Base-by-base conservation (phyloP, 1,284 basidiomycete species). In the Agroathelia rolfsii region DNA sequence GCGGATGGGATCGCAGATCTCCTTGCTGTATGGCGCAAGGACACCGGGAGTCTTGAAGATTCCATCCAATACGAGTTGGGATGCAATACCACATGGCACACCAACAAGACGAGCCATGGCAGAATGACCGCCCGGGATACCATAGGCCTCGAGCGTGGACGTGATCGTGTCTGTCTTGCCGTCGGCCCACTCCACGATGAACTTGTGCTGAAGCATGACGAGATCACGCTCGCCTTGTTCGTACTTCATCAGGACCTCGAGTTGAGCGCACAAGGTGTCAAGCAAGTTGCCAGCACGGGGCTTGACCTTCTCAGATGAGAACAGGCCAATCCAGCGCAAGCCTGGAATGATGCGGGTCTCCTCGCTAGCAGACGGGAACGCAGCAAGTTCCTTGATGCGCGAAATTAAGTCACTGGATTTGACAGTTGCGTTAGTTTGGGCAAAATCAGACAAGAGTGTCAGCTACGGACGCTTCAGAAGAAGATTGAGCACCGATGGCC, bases 181-280 rank as follows among this genome's bases (percentile, higher is more conserved):
- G 51, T 94, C 86, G 23, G 71, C 66, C 73, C 83, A 85, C 53
- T 89, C 75, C 28, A 95, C 79, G 47, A 86, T 62, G 53, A 96
- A 95, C 63, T 93, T 94, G 74, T 98, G 94, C 63, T 97, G 93
- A 34, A 98, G 76, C 76, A 96, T 88, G 45, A 98, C 88, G 45
- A 97, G 76, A 59, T 98, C 94, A 13, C 90, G 80, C 63, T 97
- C 93, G 41, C 88, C 88, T 29, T 71, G 63, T 42, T 79, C 83
- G 62, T 96, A 97, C 56, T 79, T 74, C 83, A 95, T 96, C 56
- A 95, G 75, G 43, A 67, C 72, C 67, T 98, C 93, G 32, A 98
- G 74, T 19, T 73, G 81, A 2, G 77, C 88, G 53, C 93, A 95
- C 43, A 99, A 81, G 13, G 95, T 93, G 62, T 96, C 92, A 45